phyloP scores from a whole-genome alignment of 2,329 filamentous ascomycete species.

The Pseudogymnoascus sp. region DNA sequence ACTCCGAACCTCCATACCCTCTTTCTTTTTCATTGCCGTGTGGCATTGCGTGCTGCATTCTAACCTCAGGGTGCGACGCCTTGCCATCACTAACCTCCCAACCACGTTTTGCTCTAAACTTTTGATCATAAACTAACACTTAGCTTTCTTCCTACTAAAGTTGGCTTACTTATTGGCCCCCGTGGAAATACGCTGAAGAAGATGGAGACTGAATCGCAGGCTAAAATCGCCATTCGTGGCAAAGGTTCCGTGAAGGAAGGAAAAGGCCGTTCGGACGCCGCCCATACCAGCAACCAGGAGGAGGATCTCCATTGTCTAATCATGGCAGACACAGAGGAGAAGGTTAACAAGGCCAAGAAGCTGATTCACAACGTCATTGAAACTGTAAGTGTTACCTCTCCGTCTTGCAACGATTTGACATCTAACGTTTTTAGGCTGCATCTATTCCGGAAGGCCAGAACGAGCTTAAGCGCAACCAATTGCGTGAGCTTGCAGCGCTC shows the following conservation, averaged over 20 bases:
- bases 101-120: slow-evolving; percentile 29
- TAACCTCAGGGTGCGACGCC: slow-evolving; percentile 22
- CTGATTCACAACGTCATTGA: slow-evolving; percentile 98
- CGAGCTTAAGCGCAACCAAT: slow-evolving; percentile 96
- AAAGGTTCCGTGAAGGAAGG: slow-evolving; percentile 99
- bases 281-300: slow-evolving; percentile 99
- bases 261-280: slow-evolving; percentile 96
- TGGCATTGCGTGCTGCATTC: slow-evolving; percentile 29
- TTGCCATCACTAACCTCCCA: slow-evolving; percentile 30
- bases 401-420: neutral
- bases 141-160: slow-evolving; percentile 82
- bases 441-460: slow-evolving; percentile 98
- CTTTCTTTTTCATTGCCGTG: slow-evolving; percentile 34
- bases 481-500: slow-evolving; percentile 91
- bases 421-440: slow-evolving; percentile 60
- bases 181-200: slow-evolving; percentile 99
- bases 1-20: slow-evolving; percentile 35
- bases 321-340: slow-evolving; percentile 99
- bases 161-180: slow-evolving; percentile 99
- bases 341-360: slow-evolving; percentile 98
- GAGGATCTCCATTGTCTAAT: slow-evolving; percentile 98
- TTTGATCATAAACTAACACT: slow-evolving; percentile 67
- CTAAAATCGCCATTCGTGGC: slow-evolving; percentile 98
- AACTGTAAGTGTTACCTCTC: slow-evolving; percentile 57
- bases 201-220: slow-evolving; percentile 95